Evolutionary conservation across 2,329 filamentous ascomycete genomes (phyloP).

Genomic region (Beauveria sp.): DNA sequence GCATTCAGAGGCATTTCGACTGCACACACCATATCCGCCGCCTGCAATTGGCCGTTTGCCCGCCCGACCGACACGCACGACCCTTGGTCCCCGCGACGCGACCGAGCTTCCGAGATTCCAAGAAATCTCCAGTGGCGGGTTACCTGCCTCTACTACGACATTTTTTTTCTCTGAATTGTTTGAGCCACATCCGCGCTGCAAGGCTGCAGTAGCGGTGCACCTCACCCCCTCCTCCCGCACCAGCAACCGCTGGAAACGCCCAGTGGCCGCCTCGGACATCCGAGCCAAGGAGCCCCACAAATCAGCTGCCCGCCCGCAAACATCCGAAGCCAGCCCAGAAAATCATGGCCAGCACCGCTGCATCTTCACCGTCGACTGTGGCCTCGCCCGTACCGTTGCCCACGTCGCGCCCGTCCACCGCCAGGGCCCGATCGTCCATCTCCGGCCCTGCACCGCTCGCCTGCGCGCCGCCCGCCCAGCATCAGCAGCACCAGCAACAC

Average conservation of each 20-base stretch:
- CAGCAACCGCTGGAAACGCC: background rate
- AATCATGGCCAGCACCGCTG: slow-evolving; percentile 16
- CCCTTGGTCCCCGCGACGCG: background rate
- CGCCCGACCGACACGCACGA: background rate
- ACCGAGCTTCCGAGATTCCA: background rate
- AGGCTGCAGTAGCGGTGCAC: slow-evolving; percentile 4
- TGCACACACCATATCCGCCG: background rate
- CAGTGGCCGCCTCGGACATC: slow-evolving; percentile 11
- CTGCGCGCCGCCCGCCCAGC: slow-evolving; percentile 15
- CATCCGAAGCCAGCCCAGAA: slow-evolving; percentile 8
- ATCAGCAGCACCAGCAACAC: slow-evolving; percentile 12
- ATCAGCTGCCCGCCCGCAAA: slow-evolving; percentile 11
- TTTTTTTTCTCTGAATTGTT: background rate
- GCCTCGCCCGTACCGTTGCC: slow-evolving; percentile 19
- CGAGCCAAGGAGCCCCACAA: slow-evolving; percentile 10
- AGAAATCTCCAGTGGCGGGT: background rate
- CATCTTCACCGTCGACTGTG: slow-evolving; percentile 15
- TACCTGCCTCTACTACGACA: background rate
- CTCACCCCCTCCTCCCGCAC: background rate
- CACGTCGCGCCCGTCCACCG: slow-evolving; percentile 10
- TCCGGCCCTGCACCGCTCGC: slow-evolving; percentile 4
- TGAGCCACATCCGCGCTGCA: background rate
- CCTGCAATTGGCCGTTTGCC: slow-evolving; percentile 5
- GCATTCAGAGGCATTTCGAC: background rate
- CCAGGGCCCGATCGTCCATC: background rate